Evolutionary conservation across 345 rosid genomes (phyloP).

Genomic region (Luvunga scandens): DNA sequence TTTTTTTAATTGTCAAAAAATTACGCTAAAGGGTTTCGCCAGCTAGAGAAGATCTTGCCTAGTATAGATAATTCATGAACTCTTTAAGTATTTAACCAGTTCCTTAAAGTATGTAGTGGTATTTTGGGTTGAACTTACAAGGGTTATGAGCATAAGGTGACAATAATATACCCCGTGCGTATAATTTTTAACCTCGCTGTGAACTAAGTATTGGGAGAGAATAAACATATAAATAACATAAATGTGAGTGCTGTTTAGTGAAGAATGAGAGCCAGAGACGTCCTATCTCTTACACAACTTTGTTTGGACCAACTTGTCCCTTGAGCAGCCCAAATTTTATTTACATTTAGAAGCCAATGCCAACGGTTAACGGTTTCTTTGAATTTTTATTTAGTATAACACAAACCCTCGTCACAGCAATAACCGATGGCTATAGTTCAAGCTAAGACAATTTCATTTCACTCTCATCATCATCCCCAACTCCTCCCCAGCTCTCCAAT

Average conservation of each 20-base stretch:
- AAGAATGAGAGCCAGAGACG: slow-evolving; percentile 36
- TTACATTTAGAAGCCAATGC: neutral
- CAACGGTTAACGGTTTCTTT: slow-evolving; percentile 27
- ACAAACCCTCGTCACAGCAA: neutral
- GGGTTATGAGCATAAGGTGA: neutral
- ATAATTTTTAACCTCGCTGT: neutral
- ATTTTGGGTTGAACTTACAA: neutral
- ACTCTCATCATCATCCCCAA: slow-evolving; percentile 21
- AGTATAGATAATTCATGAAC: no score
- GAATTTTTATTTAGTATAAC: neutral
- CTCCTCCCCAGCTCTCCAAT: slow-evolving; percentile 17
- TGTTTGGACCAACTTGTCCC: neutral
- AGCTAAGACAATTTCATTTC: slow-evolving; percentile 19
- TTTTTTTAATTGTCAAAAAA: neutral
- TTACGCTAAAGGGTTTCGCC: neutral
- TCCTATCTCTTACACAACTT: slow-evolving; percentile 23
- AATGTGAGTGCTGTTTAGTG: neutral
- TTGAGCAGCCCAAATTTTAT: neutral
- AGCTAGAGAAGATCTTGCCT: neutral
- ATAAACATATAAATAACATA: neutral
- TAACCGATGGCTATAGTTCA: slow-evolving; percentile 35
- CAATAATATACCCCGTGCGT: neutral
- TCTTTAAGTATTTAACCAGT: no score
- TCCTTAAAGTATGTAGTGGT: neutral
- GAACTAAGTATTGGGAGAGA: neutral